Evolutionary conservation across 305 asterid species (phyloP), one percentile per base, ranked within the genome.

Genomic region (Fraxinus angustifolia): DNA sequence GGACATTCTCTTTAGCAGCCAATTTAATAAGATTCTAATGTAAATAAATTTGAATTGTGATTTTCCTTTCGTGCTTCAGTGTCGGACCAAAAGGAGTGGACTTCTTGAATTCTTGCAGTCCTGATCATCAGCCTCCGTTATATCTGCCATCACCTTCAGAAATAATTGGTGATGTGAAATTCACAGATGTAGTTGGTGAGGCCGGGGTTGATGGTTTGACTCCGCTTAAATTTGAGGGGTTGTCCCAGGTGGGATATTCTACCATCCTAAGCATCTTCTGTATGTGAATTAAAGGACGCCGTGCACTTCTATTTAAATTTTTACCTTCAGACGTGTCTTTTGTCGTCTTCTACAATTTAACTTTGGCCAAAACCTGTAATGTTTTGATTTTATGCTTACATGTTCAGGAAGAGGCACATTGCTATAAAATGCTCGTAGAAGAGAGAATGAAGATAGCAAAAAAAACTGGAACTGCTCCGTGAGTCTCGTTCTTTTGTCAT

Each of bases 101-200:
- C 42, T 95, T 91, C 85, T 87, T 95, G 89, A 90, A 80, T 75
- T 92, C 97, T 71, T 92, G 98, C 85, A 92, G 83, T 86, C 99
- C 99, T 80, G 98, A 95, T 87, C 87, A 91, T 82, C 97, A 93
- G 82, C 98, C 97, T 84, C 97, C 97, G 78, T 85, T 95, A 78
- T 84, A 88, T 90, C 85, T 93, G 84, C 85, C 87, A 40, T 81
- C 91, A 84, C 88, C 91, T 80, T 85, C 92, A 83, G 97, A 93
- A 78, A 79, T 90, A 92, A 79, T 76, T 84, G 88, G 81, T 84
- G 88, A 86, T 76, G 91, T 82, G 79, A 87, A 82, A 79, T 84
- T 83, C 73, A 83, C 83, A 83, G 87, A 88, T 78, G 78, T 91
- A 84, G 78, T 34, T 77, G 88, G 78, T 77, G 91, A 84, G 68